Evolutionary conservation across 495 filamentous ascomycete species (phyloP).

Genomic region (Talaromyces stipitatus): DNA sequence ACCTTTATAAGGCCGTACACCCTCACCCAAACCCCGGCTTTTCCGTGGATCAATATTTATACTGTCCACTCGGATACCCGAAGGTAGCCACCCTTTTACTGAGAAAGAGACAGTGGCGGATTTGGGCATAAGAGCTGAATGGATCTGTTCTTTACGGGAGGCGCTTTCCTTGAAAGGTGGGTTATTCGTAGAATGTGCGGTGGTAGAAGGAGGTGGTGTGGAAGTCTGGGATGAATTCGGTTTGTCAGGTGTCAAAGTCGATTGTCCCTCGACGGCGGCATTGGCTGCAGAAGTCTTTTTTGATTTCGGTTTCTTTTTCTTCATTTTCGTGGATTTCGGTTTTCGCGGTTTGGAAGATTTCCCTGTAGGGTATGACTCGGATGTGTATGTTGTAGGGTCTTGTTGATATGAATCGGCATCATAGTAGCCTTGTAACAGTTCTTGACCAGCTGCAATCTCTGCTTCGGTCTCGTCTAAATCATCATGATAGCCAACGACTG

Average conservation of each 20-base stretch:
- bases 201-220: slow-evolving; percentile 24
- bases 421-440: slow-evolving; percentile 46
- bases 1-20: slow-evolving; percentile 92
- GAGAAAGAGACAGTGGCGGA: slow-evolving; percentile 82
- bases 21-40: slow-evolving; percentile 78
- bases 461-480: slow-evolving; percentile 51
- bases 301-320: slow-evolving; percentile 27
- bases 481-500: slow-evolving; percentile 61
- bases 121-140: slow-evolving; percentile 82
- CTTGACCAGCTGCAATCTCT: slow-evolving; percentile 32
- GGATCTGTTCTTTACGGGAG: slow-evolving; percentile 49
- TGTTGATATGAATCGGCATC: slow-evolving; percentile 50
- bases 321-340: slow-evolving; percentile 32
- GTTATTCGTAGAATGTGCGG: slow-evolving; percentile 18
- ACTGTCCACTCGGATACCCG: slow-evolving; percentile 88
- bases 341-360: slow-evolving; percentile 11
- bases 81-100: slow-evolving; percentile 91
- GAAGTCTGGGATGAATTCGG: slow-evolving; percentile 11
- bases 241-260: slow-evolving; percentile 19
- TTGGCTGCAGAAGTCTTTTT: slow-evolving; percentile 29
- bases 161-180: slow-evolving; percentile 10
- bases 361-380: not conserved
- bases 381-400: slow-evolving; percentile 5
- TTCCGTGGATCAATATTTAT: slow-evolving; percentile 76
- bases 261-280: slow-evolving; percentile 7